phyloP scores from a whole-genome alignment of 805 yeast species.

The Kuraishia ogatae region DNA sequence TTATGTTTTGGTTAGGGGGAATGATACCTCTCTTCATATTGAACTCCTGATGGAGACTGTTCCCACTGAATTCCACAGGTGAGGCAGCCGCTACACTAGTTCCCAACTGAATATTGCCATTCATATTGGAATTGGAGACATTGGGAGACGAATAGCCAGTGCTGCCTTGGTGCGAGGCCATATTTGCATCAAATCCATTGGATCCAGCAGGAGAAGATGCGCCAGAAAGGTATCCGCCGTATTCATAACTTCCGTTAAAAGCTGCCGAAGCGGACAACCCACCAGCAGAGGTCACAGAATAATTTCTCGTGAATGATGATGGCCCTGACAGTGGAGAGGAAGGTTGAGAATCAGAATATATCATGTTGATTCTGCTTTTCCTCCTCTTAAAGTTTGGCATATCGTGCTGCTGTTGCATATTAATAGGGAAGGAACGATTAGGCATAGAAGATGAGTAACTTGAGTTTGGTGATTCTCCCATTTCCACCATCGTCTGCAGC shows the following conservation, averaged over 20 bases:
- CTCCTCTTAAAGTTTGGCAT: conserved; percentile 17
- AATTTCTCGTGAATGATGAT: background rate
- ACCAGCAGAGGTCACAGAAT: background rate
- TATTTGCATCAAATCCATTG: background rate
- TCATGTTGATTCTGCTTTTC: conserved; percentile 16
- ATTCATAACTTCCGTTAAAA: background rate
- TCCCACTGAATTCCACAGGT: background rate
- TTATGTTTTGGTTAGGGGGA: background rate
- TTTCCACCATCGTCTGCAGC: background rate
- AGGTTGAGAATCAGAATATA: conserved; percentile 13
- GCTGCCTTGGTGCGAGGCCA: conserved; percentile 1
- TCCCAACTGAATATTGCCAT: background rate
- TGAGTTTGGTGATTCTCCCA: background rate
- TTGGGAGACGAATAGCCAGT: background rate
- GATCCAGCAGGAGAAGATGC: background rate
- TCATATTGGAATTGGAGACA: background rate
- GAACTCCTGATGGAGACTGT: conserved; percentile 7
- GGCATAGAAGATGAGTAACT: background rate
- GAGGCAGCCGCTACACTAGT: background rate
- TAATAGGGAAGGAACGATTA: background rate
- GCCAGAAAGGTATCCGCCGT: background rate
- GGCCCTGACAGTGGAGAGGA: conserved; percentile 14
- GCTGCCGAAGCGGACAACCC: background rate
- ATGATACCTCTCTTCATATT: conserved; percentile 10
- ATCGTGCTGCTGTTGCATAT: background rate